These are phyloP conservation scores for Taiozyma sp. DNA, from an alignment of 1,139 yeast genomes.

Conservation along the genomic window DNA sequence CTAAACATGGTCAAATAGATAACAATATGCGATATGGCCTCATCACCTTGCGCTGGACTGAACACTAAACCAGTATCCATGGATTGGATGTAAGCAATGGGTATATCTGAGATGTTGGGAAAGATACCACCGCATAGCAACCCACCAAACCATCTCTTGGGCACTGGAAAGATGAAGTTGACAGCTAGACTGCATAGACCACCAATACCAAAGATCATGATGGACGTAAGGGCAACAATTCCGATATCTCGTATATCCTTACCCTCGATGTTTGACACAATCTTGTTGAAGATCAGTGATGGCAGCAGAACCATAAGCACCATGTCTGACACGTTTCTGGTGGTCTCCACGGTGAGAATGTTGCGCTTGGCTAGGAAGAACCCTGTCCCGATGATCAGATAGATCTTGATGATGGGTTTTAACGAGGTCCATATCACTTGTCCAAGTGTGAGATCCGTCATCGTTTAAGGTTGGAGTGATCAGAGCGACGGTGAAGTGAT, in stretches of 20 bases:
- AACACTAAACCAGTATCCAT: constrained; percentile 63
- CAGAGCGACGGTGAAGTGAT: background rate
- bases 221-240: constrained; percentile 34
- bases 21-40: constrained; percentile 81
- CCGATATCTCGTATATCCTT: constrained; percentile 72
- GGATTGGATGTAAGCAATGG: constrained; percentile 84
- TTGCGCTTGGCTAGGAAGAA: constrained; percentile 58
- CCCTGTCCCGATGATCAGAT: constrained; percentile 71
- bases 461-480: background rate
- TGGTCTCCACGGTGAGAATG: constrained; percentile 68
- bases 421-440: constrained; percentile 75
- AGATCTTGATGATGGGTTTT: constrained; percentile 85
- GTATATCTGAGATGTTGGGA: constrained; percentile 81
- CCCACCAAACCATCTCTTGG: constrained; percentile 79
- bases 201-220: constrained; percentile 11
- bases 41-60: constrained; percentile 47
- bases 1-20: constrained; percentile 68
- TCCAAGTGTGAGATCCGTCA: constrained; percentile 39
- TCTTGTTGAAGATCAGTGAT: constrained; percentile 69
- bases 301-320: constrained; percentile 72
- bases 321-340: constrained; percentile 63
- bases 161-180: constrained; percentile 39
- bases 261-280: constrained; percentile 64
- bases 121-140: constrained; percentile 67
- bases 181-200: constrained; percentile 8